These are phyloP conservation scores for Wickerhamomyces sp. DNA, from an alignment of 1,139 yeast genomes.

Conservation along the genomic window DNA sequence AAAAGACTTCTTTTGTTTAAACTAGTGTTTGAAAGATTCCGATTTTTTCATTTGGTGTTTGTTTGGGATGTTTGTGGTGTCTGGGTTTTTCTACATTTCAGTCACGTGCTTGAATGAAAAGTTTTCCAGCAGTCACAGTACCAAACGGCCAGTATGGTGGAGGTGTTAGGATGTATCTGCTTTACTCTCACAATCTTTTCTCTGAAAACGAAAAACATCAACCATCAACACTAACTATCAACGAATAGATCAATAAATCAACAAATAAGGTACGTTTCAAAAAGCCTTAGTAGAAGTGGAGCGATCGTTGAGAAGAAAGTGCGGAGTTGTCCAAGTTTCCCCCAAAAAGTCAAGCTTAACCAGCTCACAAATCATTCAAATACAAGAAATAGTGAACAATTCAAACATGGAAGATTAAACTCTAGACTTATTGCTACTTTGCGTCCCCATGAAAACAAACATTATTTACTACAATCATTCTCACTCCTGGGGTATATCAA, in stretches of 20 bases:
- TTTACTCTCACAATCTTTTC: conserved; percentile 1
- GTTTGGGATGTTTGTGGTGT: conserved; percentile 1
- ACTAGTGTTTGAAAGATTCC: not conserved
- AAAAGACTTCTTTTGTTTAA: not conserved
- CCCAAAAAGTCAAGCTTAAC: too few relatives aligned
- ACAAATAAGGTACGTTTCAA: conserved; percentile 1
- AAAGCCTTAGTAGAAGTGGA: not conserved
- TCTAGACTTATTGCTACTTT: too few relatives aligned
- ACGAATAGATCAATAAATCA: not conserved
- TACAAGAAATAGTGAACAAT: too few relatives aligned
- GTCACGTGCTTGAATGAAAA: not conserved
- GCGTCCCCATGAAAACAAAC: too few relatives aligned
- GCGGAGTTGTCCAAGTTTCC: too few relatives aligned
- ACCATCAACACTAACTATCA: not conserved
- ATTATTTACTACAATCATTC: too few relatives aligned
- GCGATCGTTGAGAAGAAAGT: not conserved
- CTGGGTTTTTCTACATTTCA: not conserved
- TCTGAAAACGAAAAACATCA: conserved; percentile 1
- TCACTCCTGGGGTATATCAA: too few relatives aligned
- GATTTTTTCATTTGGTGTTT: not conserved
- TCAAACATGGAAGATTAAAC: too few relatives aligned
- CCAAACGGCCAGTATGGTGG: not conserved
- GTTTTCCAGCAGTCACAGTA: not conserved
- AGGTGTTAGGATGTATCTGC: not conserved
- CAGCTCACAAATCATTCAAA: too few relatives aligned